phyloP scores from a whole-genome alignment of 1,284 basidiomycete species.

The Ganoderma sinense region DNA sequence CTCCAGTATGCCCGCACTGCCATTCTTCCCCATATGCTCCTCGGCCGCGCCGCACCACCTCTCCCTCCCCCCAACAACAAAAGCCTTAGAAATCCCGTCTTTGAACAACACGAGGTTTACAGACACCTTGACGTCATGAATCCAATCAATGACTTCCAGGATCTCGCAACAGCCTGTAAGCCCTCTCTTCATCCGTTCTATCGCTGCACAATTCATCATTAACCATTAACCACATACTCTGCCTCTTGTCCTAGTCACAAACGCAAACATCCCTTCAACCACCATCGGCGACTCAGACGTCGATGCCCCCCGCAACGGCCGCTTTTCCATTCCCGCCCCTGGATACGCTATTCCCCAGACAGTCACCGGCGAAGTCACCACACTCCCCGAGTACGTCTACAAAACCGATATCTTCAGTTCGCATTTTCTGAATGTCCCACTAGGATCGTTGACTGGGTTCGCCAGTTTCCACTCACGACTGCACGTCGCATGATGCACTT shows the following conservation, averaged over 20 bases:
- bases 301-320: background rate
- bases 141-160: constrained; percentile 41
- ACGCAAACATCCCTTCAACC: constrained; percentile 1
- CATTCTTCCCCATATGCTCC: constrained; percentile 55
- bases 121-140: constrained; percentile 57
- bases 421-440: background rate
- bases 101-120: constrained; percentile 53
- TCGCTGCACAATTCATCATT: background rate
- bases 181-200: constrained; percentile 6
- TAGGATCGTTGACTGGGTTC: constrained; percentile 53
- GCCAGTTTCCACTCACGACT: constrained; percentile 61
- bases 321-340: background rate
- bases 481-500: constrained; percentile 61
- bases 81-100: constrained; percentile 52
- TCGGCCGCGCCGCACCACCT: constrained; percentile 42
- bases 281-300: background rate
- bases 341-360: background rate
- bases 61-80: constrained; percentile 52
- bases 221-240: background rate
- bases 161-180: constrained; percentile 47
- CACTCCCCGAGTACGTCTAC: background rate
- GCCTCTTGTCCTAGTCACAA: background rate
- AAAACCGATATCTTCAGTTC: no score
- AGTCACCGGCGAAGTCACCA: constrained; percentile 6
- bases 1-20: constrained; percentile 53